Evolutionary conservation across 75 land plant species (phyloP), one percentile per base, ranked within the genome.

Genomic region (Selaginella moellendorffii): DNA sequence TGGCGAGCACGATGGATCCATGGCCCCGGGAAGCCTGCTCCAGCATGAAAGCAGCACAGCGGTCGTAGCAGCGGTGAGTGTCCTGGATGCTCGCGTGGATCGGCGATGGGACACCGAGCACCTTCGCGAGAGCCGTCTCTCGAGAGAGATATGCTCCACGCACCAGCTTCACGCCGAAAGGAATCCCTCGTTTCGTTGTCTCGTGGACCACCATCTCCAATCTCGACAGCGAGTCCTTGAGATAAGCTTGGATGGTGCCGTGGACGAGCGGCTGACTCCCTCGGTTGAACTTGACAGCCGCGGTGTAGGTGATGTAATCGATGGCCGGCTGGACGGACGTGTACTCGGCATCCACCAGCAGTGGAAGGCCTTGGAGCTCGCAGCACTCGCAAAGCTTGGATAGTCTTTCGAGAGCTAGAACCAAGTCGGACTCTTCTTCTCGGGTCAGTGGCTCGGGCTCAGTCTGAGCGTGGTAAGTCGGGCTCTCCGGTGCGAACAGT

Each of bases 291-390:
- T 42, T 19, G 2, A 77, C 52, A 0, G 80, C 76, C 20, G 89
- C 80, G 0, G 71, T 51, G 71, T 80, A 82, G 0, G 82, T 81
- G 2, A 85, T 65, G 78, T 83, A 85, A 65, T 92, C 95, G 20
- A 92, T 85, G 10, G 95, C 89, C 14, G 97, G 97, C 36, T 92
- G 95, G 2, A 92, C 67, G 1, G 76, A 63, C 0, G 90, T 75
- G 61, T 92, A 79, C 75, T 92, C 95, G 0, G 97, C 95, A 66
- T 92, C 97, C 42, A 92, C 67, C 17, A 79, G 62, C 52, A 92
- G 63, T 5, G 88, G 87, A 1, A 88, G 65, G 21, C 71, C 67
- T 27, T 52, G 30, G 17, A 72, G 77, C 0, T 58, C 56, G 62
- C 90, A 81, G 0, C 63, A 25, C 22, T 68, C 19, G 71, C 92